A percentile compares a stretch with the other conserved stretches of the same genome.
Evolutionary conservation across 768 basidiomycete genomes (phyloP).

Genomic region (Pleurotus djamor): DNA sequence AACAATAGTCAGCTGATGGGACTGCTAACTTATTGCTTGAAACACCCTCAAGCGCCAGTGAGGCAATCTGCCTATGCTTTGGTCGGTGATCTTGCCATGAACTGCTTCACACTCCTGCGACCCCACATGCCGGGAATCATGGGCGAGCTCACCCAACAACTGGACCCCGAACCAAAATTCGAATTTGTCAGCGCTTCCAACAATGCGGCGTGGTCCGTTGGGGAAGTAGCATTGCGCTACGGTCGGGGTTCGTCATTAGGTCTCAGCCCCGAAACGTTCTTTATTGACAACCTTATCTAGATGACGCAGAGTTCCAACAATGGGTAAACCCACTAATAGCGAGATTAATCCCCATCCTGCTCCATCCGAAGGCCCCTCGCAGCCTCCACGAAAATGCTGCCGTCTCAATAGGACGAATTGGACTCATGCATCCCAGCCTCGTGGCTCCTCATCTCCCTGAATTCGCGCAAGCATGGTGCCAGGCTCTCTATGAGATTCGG

Average conservation of each 20-base stretch:
- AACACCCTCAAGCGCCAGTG: constrained; percentile 94
- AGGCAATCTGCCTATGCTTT: constrained; percentile 98
- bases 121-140: constrained; percentile 88
- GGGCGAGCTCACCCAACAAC: constrained; percentile 84
- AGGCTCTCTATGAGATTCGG: constrained; percentile 95
- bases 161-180: constrained; percentile 89
- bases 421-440: constrained; percentile 84
- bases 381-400: constrained; percentile 98
- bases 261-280: constrained; percentile 7
- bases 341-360: constrained; percentile 87
- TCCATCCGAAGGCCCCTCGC: constrained; percentile 90
- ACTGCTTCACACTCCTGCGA: constrained; percentile 84
- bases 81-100: constrained; percentile 97
- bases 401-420: constrained; percentile 95
- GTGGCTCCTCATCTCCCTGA: constrained; percentile 88
- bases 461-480: constrained; percentile 97
- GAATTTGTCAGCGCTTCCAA: constrained; percentile 98
- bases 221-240: constrained; percentile 93
- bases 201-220: constrained; percentile 99
- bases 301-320: constrained; percentile 86
- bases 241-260: constrained; percentile 58
- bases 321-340: constrained; percentile 88
- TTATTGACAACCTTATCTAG: constrained; percentile 24
- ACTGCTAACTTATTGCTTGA: constrained; percentile 84
- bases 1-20: constrained; percentile 65